Conservation (phyloP, 225 moss, liverwort and hornwort genomes). For the Thuidium tamariscinum region DNA sequence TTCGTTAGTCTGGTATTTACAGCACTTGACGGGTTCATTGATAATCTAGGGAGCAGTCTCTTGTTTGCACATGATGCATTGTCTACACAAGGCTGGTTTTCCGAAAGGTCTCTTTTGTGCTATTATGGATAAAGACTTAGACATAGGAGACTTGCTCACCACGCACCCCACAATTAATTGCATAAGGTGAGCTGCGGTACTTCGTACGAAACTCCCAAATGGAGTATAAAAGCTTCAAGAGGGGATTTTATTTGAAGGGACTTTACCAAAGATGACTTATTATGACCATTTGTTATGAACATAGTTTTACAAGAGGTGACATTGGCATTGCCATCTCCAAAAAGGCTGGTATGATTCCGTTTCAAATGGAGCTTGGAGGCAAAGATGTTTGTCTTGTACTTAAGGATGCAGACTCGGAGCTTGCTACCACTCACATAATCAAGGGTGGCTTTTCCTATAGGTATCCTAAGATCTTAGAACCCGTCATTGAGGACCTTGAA, state of each 20-base stretch:
- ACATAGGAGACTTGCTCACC: constrained; percentile 74
- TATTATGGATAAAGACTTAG: constrained; percentile 68
- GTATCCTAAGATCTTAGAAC: not conserved
- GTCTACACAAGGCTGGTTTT: constrained; percentile 67
- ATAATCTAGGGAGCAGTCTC: constrained; percentile 67
- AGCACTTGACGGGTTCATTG: not conserved
- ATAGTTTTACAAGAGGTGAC: constrained; percentile 87
- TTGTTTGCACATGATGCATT: constrained; percentile 71
- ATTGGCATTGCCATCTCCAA: constrained; percentile 73
- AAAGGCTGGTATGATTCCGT: constrained; percentile 64
- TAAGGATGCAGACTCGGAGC: constrained; percentile 82
- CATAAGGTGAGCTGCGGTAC: constrained; percentile 35
- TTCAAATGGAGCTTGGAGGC: constrained; percentile 84
- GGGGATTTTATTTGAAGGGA: not conserved
- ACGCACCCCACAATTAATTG: constrained; percentile 67
- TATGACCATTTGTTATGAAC: not conserved
- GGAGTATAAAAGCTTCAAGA: not conserved
- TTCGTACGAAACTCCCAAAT: not conserved
- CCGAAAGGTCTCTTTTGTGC: constrained; percentile 68
- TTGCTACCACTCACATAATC: constrained; percentile 63
- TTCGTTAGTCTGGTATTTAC: not conserved
- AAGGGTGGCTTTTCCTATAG: constrained; percentile 84
- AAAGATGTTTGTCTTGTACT: constrained; percentile 77
- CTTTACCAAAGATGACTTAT: not conserved
- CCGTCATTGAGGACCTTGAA: not conserved